Percentiles rank a stretch among this genome's conserved stretches.
phyloP scores from a whole-genome alignment of 2,329 filamentous ascomycete genomes.

The Bipolaris cookei region DNA sequence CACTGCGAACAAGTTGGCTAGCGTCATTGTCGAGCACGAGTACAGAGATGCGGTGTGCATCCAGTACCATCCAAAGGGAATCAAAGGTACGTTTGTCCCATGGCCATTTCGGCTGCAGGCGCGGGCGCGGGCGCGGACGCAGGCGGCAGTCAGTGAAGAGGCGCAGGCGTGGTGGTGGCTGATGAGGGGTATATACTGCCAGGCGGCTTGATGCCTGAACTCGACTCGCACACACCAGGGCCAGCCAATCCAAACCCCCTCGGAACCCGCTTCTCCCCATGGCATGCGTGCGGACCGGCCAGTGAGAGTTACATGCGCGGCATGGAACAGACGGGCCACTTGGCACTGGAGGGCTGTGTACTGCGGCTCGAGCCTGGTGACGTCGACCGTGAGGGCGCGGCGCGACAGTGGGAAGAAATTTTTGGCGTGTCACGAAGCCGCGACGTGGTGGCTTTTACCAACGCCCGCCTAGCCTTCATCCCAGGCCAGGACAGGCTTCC shows the following conservation, averaged over 20 bases:
- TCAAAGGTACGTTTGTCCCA: constrained; percentile 37
- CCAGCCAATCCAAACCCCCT: constrained; percentile 49
- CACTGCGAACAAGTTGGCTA: constrained; percentile 43
- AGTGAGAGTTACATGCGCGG: constrained; percentile 43
- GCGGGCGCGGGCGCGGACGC: neutral
- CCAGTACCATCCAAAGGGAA: constrained; percentile 56
- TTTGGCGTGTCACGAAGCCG: constrained; percentile 53
- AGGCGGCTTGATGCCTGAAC: constrained; percentile 55
- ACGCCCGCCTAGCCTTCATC: constrained; percentile 48
- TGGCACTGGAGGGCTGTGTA: constrained; percentile 46
- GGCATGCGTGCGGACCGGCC: constrained; percentile 53
- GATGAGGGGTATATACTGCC: constrained; percentile 2
- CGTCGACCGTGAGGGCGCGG: constrained; percentile 44
- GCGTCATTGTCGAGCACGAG: constrained; percentile 49
- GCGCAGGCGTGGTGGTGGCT: neutral
- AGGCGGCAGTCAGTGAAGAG: neutral
- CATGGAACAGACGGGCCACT: constrained; percentile 48
- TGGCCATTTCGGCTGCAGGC: neutral
- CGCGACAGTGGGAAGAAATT: constrained; percentile 50
- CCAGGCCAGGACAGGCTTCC: constrained; percentile 38
- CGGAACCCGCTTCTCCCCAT: constrained; percentile 50
- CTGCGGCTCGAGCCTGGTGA: constrained; percentile 50
- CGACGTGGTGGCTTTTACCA: constrained; percentile 49
- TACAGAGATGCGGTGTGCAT: constrained; percentile 45
- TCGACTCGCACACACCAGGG: constrained; percentile 49